Base-by-base conservation (phyloP, 1,139 yeast species). In the Saccharomyces pastorianus region DNA sequence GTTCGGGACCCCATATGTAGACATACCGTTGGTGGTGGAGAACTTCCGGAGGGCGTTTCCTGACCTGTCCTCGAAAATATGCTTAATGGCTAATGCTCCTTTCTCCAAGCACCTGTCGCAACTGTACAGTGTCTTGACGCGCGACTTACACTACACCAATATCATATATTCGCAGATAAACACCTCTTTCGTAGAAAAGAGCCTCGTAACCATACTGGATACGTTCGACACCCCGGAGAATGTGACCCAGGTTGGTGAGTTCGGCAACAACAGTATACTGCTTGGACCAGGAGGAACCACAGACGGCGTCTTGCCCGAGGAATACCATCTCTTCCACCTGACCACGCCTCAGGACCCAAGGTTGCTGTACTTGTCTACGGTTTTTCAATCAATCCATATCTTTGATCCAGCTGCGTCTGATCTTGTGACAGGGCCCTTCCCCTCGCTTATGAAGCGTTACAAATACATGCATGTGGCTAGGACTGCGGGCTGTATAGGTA, bases 401-500 rank as follows among this genome's bases (percentile, higher is more conserved):
- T 80, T 73, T 57, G 79, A 83, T 54, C 76, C 84, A 0, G 51
- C 58, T 1, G 51, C 63, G 6, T 55, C 67, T 13, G 55, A 63
- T 0, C 55, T 75, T 1, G 63, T 71, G 0, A 72, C 73, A 23
- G 87, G 89, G 0, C 91, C 95, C 0, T 82, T 77, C 64, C 90
- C 95, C 0, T 84, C 87, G 23, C 73, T 93, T 55, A 86, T 85
- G 84, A 82, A 85, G 60, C 78, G 99, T 44, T 95, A 93, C 66
- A 78, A 87, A 58, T 83, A 78, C 64, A 90, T 93, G 88, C 93
- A 88, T 66, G 77, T 85, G 64, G 96, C 97, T 0, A 78, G 96
- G 62, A 80, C 93, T 1, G 95, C 98, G 0, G 90, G 95, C 1
- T 91, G 98, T 0, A 77, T 93, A 46, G 99, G 99, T 5, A 81